Evolutionary conservation across 2,329 filamentous ascomycete genomes (phyloP).

Genomic region (Botryosphaeria dothidea): DNA sequence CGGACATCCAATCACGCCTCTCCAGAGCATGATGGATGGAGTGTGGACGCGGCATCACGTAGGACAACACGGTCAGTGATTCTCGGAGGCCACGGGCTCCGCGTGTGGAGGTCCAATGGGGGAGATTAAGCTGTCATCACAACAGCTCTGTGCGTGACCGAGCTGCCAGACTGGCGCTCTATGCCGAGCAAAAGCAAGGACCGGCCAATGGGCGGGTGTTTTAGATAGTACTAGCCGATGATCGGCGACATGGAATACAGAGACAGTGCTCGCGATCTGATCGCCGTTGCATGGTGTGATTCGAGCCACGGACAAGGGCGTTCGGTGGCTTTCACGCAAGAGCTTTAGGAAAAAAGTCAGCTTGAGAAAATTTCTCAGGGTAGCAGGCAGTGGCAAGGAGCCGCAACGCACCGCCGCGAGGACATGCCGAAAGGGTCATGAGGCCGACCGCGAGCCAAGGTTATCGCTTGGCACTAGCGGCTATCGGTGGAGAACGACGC

Average conservation of each 20-base stretch:
- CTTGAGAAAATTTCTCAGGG: neutral
- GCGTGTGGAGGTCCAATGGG: neutral
- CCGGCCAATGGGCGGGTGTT: neutral
- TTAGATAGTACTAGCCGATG: conserved; percentile 2
- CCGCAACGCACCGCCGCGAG: neutral
- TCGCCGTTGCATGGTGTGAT: conserved; percentile 9
- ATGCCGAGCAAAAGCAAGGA: neutral
- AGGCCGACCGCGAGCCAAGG: neutral
- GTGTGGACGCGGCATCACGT: neutral
- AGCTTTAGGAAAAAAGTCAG: neutral
- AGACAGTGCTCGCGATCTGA: conserved; percentile 9
- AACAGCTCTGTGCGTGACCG: neutral
- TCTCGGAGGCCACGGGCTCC: neutral
- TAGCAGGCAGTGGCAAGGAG: neutral
- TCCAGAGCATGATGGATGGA: neutral
- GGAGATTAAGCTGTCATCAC: neutral
- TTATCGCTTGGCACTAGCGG: neutral
- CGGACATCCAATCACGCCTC: neutral
- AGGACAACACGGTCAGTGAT: neutral
- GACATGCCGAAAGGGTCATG: conserved; percentile 6
- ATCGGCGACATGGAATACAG: conserved; percentile 4
- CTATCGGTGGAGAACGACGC: conserved; percentile 4
- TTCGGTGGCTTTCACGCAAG: neutral
- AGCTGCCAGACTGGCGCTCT: neutral
- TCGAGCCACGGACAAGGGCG: neutral